phyloP scores from a whole-genome alignment of 805 yeast species.

The Nakazawaea anatomiae region DNA sequence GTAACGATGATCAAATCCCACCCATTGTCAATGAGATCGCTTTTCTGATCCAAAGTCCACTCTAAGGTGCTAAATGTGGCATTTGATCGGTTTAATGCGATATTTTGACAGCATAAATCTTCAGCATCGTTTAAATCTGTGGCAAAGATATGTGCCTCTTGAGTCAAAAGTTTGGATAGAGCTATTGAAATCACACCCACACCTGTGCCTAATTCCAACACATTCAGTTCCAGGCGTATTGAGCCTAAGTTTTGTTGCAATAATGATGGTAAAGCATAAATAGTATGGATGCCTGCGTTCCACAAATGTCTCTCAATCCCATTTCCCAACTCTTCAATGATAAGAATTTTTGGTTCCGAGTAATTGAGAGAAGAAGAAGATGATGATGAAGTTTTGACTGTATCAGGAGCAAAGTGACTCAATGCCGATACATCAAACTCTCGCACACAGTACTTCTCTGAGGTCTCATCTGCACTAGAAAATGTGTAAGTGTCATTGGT shows the following conservation, averaged over 20 bases:
- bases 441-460: constrained; percentile 1
- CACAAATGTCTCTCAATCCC: constrained; percentile 37
- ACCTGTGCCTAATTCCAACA: constrained; percentile 37
- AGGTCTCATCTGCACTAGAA: neutral
- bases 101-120: constrained; percentile 28
- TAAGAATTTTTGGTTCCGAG: constrained; percentile 6
- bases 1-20: constrained; percentile 33
- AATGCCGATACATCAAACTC: neutral
- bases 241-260: neutral
- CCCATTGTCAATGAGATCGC: constrained; percentile 19
- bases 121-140: constrained; percentile 33
- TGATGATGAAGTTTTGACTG: too few relatives aligned
- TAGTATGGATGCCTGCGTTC: constrained; percentile 30
- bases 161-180: constrained; percentile 17
- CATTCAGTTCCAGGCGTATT: constrained; percentile 4
- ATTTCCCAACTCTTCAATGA: constrained; percentile 30
- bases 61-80: constrained; percentile 27
- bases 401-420: too few relatives aligned
- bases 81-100: constrained; percentile 15
- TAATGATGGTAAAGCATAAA: neutral
- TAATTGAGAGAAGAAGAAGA: neutral
- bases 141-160: constrained; percentile 16
- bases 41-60: constrained; percentile 25
- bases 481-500: constrained; percentile 16
- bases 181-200: constrained; percentile 33